Evolutionary conservation across 164 flowering plant genomes (phyloP), one percentile per base, ranked within the genome.

Genomic region (Tinospora cordifolia): DNA sequence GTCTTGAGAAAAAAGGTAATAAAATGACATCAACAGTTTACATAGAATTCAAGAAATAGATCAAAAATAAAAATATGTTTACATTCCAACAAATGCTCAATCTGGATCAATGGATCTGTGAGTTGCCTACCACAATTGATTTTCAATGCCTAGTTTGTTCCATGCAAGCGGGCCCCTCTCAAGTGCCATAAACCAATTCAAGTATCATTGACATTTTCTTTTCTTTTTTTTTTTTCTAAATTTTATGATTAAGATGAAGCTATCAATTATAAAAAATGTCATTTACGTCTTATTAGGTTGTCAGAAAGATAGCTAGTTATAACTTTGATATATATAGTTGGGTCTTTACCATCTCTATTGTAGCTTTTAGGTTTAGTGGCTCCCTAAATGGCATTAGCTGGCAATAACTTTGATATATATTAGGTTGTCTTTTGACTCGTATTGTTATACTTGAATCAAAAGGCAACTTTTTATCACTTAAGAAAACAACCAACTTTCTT

Each of bases 101-200:
- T 79, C 81, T 26, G 71, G 78, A 34, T 87, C 88, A 9, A 83
- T 71, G 78, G 74, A 72, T 75, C 72, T 84, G 38, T 95, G 94
- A 60, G 93, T 81, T 51, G 72, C 88, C 76, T 84, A 84, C 98
- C 98, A 93, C 51, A 93, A 73, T 71, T 82, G 88, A 57, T 75
- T 76, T 77, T 93, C 97, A 49, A 93, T 79, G 22, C 88, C 91
- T 24, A 93, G 68, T 81, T 88, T 93, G 85, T 79, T 81, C 22
- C 91, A 80, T 83, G 91, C 98, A 71, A 79, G 12, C n/a, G 91
- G 80, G 5, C 98, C 97, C 0, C 89, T 82, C 71, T 88, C 92
- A 79, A 82, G 97, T 93, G 89, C 67, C 12, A 65, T 14, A 36
- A 25, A 75, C 12, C 6, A 27, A 14, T 15, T 38, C 68, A 65